Evolutionary conservation across 2,329 filamentous ascomycete genomes (phyloP), one percentile per base, ranked within the genome.

Genomic region (Chrysoporthe puriensis): DNA sequence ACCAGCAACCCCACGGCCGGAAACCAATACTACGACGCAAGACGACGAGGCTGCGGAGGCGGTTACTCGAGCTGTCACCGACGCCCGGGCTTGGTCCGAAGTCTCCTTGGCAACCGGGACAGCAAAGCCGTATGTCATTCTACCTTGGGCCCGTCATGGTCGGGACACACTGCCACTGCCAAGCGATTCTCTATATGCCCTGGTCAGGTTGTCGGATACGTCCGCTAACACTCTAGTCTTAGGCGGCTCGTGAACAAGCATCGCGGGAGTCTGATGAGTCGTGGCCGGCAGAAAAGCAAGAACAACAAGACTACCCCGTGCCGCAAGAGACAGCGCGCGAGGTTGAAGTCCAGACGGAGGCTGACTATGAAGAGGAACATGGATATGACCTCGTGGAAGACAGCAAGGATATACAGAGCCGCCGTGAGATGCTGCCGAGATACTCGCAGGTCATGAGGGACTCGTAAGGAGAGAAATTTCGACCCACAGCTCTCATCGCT

Each of bases 391-490:
- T 59, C 32, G 26, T 36, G 1, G 34, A 63, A 16, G 34, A 48
- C 40, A n/a, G 21, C 59, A 36, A 34, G 9, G 18, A 62, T 46
- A 16, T 16, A 4, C 34, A 54, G 4, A 21, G 14, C 5, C 36
- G 40, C 2, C 44, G 26, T 13, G 65, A 52, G 42, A 11, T 52
- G n/a, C 26, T 43, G 6, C 65, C 65, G 2, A 60, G 54, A 8
- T 67, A 67, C 16, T 67, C 65, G 32, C 52, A 64, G 65, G 61
- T 60, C 21, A 26, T 67, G 21, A 67, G 54, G 32, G 21, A 60
- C 4, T 18, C 5, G 58, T 59, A 5, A 21, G 42, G 11, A 5
- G 16, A 16, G 4, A 16, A 42, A 44, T 61, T 13, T 36, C 8
- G 4, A 21, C 32, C 34, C 13, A 16, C n/a, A 18, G 18, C n/a